Evolutionary conservation across 2,329 filamentous ascomycete species (phyloP), one percentile per base, ranked within the genome.

Genomic region (Colletotrichum limetticola): DNA sequence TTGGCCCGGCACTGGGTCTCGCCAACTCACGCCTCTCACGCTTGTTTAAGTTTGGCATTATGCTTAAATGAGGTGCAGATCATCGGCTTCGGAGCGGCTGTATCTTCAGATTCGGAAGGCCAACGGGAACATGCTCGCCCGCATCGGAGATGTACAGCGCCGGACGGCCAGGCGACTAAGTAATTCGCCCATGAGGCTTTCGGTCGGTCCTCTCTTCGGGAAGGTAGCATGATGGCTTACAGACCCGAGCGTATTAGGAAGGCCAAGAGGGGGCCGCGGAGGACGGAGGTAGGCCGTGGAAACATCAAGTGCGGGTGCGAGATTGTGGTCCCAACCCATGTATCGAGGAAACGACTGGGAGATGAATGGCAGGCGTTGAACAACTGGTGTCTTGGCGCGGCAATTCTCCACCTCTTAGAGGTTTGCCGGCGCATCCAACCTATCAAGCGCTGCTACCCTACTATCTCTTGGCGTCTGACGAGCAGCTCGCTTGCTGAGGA

Each of bases 331-430:
- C 14, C 26, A 46, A 53, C 14, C 26, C 35, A 53, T 53, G 58
- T 16, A 55, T 56, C 49, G n/a, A 69, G 60, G 42, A 58, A 63
- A 65, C 35, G 42, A 46, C 24, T 26, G n/a, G 37, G 37, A 14
- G 58, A 26, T 49, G 42, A 49, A 49, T 8, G 8, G 16, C 14
- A 42, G 37, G 37, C 37, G 22, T 59, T 19, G 9, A 28, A 22
- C 30, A 64, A 24, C 30, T 19, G 53, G 30, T 60, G 32, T 64
- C 59, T 65, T 37, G 55, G 71, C 30, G 49, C 19, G 30, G 32
- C 16, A 42, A 61, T 71, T 71, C 67, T 62, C 71, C 71, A 71
- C 71, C 71, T 73, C 71, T 73, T 24, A 62, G 46, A 62, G 60
- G 60, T 30, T 24, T 26, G 58, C 58, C 37, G 58, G 19, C 22